Evolutionary conservation across 495 filamentous ascomycete genomes (phyloP), one percentile per base, ranked within the genome.

Genomic region (Penicillium coprophilum): DNA sequence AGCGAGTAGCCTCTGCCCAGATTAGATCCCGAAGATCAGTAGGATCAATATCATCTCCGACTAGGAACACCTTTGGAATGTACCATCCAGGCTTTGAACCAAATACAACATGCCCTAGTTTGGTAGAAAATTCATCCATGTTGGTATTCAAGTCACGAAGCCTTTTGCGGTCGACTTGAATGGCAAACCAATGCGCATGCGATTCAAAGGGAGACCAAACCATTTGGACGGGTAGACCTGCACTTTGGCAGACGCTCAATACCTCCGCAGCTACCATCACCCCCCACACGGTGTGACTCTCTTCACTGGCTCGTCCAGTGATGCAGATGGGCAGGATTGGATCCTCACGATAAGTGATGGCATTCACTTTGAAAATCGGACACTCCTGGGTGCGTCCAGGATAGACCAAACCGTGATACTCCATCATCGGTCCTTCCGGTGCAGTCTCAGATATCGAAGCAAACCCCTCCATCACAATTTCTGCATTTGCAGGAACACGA

Each of bases 381-480:
- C 57, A 61, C 15, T 50, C 30, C 28, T 69, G 60, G 3, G 54
- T 54, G n/a, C 71, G 60, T 4, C 62, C 69, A 11, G 66, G 67
- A 55, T 69, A 74, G 28, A 70, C 53, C 15, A 65, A 60, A 0
- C 73, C 71, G 31, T 73, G 71, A 53, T 68, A 68, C 54, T 73
- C 73, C 0, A 57, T 66, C 53, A 73, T 69, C 13, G 73, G 73
- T 2, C 73, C 73, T 55, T 77, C 73, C 0, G 57, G 56, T 1
- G 56, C 71, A 1, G 61, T 66, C 31, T 74, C 69, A 10, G 60
- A 59, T 5, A 68, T 68, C 0, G 71, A 74, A n/a, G 73, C 30
- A 0, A 63, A 66, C 9, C 74, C 74, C 34, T 75, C 74, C 4
- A 77, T 27, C 0, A 77, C 68, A 31, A 77, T 71, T 34, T 77